phyloP scores from a whole-genome alignment of 1,139 yeast genomes.

The Geotrichum siamense region DNA sequence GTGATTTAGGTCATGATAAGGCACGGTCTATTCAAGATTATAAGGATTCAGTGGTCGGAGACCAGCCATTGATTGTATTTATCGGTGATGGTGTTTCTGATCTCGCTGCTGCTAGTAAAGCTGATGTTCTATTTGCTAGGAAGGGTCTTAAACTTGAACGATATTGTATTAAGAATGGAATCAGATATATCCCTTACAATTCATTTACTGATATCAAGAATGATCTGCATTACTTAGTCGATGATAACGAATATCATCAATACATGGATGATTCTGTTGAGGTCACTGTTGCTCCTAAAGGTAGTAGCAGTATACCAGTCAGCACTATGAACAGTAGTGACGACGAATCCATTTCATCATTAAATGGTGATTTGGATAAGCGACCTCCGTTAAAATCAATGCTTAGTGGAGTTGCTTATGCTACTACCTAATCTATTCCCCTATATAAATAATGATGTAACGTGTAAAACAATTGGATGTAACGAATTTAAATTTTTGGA shows the following conservation, averaged over 20 bases:
- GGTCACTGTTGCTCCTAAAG: conserved; percentile 7
- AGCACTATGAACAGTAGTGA: background rate
- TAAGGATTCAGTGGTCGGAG: conserved; percentile 25
- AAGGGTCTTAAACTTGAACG: conserved; percentile 38
- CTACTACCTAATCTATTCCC: too few relatives aligned
- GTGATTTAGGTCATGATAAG: conserved; percentile 61
- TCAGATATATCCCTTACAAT: conserved; percentile 40
- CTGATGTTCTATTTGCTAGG: conserved; percentile 41
- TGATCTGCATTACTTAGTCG: conserved; percentile 32
- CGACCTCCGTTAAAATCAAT: conserved; percentile 8
- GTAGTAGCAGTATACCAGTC: conserved; percentile 4
- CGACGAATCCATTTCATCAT: background rate
- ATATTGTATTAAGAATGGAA: conserved; percentile 37
- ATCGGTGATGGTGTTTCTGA: conserved; percentile 44
- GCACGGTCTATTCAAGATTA: conserved; percentile 51
- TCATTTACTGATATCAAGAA: conserved; percentile 38
- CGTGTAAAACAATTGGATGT: too few relatives aligned
- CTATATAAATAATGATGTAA: too few relatives aligned
- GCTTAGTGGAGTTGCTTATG: conserved; percentile 14
- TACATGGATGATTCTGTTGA: conserved; percentile 21
- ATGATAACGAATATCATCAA: conserved; percentile 33
- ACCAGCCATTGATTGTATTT: conserved; percentile 35
- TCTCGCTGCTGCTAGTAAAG: conserved; percentile 41
- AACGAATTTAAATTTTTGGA: too few relatives aligned
- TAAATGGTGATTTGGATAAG: conserved; percentile 2